These are phyloP conservation scores for Diaporthe ampelina DNA, from an alignment of 2,329 filamentous ascomycete genomes.

Conservation along the genomic window DNA sequence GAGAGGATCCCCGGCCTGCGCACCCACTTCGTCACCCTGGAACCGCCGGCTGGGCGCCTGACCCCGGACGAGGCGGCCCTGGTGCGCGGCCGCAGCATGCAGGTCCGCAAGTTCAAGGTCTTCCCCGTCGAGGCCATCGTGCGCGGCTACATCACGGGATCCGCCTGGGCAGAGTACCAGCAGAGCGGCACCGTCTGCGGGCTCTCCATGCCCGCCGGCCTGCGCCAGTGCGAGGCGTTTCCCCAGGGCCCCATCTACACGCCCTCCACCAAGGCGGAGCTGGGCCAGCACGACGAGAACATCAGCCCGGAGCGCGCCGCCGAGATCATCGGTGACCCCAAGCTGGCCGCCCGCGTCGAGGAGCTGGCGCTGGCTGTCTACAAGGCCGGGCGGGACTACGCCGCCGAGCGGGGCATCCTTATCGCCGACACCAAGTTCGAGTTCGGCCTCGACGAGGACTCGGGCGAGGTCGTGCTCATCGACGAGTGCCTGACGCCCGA, in stretches of 20 bases:
- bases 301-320: conserved; percentile 78
- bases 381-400: conserved; percentile 72
- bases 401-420: conserved; percentile 76
- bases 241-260: conserved; percentile 76
- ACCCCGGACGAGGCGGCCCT: conserved; percentile 61
- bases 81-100: conserved; percentile 79
- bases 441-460: conserved; percentile 77
- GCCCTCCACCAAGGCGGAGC: conserved; percentile 87
- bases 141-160: conserved; percentile 91
- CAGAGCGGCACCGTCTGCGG: conserved; percentile 84
- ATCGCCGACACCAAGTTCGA: conserved; percentile 75
- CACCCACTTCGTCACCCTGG: conserved; percentile 65
- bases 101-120: conserved; percentile 79
- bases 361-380: conserved; percentile 76
- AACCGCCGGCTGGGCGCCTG: conserved; percentile 52
- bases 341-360: conserved; percentile 75
- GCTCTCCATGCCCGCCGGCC: conserved; percentile 75
- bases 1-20: conserved; percentile 62
- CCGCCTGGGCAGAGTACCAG: conserved; percentile 84
- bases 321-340: conserved; percentile 71
- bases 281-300: conserved; percentile 86
- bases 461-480: conserved; percentile 78
- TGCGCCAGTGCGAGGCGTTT: conserved; percentile 79
- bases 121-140: conserved; percentile 88
- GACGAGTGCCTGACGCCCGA: conserved; percentile 91